Evolutionary conservation across 2,329 filamentous ascomycete species (phyloP), one percentile per base, ranked within the genome.

Genomic region (Exophiala oligosperma): DNA sequence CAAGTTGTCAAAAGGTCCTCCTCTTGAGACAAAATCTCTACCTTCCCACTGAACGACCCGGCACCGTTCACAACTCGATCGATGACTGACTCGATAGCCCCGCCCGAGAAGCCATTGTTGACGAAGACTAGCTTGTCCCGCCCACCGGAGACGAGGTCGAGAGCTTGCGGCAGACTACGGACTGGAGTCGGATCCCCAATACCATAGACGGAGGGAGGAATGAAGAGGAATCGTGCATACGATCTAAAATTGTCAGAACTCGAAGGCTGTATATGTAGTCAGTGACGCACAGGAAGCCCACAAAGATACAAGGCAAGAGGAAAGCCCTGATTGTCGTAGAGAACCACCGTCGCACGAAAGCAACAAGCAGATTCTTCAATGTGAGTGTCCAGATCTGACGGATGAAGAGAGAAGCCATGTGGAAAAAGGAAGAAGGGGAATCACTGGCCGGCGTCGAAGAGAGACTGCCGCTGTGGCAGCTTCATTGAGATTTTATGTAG

Each of bases 171-270:
- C 17, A 96, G 80, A 9, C 83, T 81, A 59, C 86, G 83, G 61
- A 96, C 74, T 0, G 85, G 79, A 5, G 74, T 77, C 0, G 84
- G 72, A 0, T 79, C 70, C 46, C 87, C 89, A 64, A 96, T 85
- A 46, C 92, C 92, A 68, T 82, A 96, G 2, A 81, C 76, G 0
- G 89, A 88, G 1, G 90, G 88, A 1, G 91, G 88, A 2, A 92
- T 83, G 68, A 96, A 93, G 62, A 96, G 84, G 71, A 92, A 92
- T 66, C 90, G 87, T 14, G 91, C 88, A 71, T 89, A 93, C 53
- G 77, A 77, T 48, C 82, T 81, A 65, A 75, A 75, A 68, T 77
- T 77, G 72, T 78, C 76, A 60, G 55, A 60, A 47, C 46, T 52
- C 41, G n/a, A 40, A 2, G 26, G 21, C 23, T 32, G 17, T 49